Evolutionary conservation across 2,329 filamentous ascomycete genomes (phyloP).

Genomic region (Taxawa tesnikishii): DNA sequence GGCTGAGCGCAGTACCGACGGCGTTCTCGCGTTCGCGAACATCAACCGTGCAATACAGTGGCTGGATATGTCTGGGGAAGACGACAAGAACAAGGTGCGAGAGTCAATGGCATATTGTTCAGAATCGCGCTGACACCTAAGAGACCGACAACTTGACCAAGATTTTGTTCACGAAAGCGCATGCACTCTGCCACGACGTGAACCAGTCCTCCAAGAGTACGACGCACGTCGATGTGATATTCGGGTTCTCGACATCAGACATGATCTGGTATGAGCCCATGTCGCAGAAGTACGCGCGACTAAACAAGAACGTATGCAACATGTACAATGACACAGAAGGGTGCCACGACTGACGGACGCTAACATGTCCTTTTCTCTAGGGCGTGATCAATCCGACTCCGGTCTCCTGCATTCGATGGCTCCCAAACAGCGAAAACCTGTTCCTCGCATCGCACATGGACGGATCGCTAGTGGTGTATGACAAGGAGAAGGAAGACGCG

Average conservation of each 20-base stretch:
- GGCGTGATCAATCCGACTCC: conserved; percentile 79
- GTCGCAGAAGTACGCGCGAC: conserved; percentile 83
- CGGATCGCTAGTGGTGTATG: conserved; percentile 82
- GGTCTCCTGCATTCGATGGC: conserved; percentile 80
- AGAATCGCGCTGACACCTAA: neutral
- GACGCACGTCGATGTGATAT: conserved; percentile 76
- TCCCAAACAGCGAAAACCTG: conserved; percentile 84
- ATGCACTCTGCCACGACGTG: conserved; percentile 88
- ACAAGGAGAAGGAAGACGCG: conserved; percentile 91
- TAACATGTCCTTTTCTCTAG: no score
- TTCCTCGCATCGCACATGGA: conserved; percentile 91
- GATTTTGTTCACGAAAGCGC: conserved; percentile 91
- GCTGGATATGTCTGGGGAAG: conserved; percentile 72
- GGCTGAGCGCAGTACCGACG: conserved; percentile 64
- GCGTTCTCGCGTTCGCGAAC: conserved; percentile 85
- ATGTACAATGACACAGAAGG: no score
- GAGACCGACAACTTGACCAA: conserved; percentile 86
- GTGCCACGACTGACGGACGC: no score
- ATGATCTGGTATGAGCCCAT: conserved; percentile 99
- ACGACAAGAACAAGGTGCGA: no score
- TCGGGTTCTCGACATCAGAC: conserved; percentile 93
- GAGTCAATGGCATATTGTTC: neutral
- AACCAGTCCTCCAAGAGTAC: conserved; percentile 70
- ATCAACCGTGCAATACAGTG: conserved; percentile 93
- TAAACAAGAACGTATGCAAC: conserved; percentile 80